These are phyloP conservation scores for Hanseniaspora sp. DNA, from an alignment of 1,139 yeast species.

Conservation along the genomic window DNA sequence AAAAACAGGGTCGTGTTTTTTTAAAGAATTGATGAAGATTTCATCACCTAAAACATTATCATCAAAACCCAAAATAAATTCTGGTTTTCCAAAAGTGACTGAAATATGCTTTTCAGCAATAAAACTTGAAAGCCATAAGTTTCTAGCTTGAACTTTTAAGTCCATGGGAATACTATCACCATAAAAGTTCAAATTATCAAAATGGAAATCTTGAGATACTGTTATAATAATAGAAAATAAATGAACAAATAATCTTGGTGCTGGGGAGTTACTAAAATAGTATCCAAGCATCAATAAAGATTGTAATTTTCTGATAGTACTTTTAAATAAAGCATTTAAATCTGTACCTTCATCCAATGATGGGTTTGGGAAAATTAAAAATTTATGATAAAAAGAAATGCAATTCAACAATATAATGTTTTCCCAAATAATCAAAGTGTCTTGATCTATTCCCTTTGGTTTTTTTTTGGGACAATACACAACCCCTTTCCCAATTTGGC, in stretches of 20 bases:
- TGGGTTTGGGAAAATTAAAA: conserved; percentile 5
- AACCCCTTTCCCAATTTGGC: neutral
- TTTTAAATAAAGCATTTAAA: neutral
- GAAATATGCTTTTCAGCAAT: conserved; percentile 12
- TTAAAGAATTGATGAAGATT: neutral
- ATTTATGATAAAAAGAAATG: conserved; percentile 9
- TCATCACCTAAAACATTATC: neutral
- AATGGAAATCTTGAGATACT: conserved; percentile 6
- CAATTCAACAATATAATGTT: conserved; percentile 3
- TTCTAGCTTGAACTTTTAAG: conserved; percentile 5
- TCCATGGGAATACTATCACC: conserved; percentile 4
- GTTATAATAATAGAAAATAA: conserved; percentile 9
- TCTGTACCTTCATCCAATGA: neutral
- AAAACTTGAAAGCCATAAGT: conserved; percentile 9
- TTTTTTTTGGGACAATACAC: neutral
- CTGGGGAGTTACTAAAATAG: conserved; percentile 8
- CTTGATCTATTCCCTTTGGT: neutral
- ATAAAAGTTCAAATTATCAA: conserved; percentile 2
- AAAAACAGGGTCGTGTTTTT: neutral
- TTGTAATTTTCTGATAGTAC: conserved; percentile 13
- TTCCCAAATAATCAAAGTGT: conserved; percentile 5
- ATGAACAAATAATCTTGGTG: conserved; percentile 10
- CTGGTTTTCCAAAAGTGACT: conserved; percentile 13
- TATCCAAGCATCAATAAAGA: conserved; percentile 7
- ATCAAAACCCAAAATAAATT: conserved; percentile 11